Percentiles rank a stretch among this genome's conserved stretches.
Conservation (phyloP, 2,329 filamentous ascomycete species). For the Ophiostoma tasmaniense region DNA sequence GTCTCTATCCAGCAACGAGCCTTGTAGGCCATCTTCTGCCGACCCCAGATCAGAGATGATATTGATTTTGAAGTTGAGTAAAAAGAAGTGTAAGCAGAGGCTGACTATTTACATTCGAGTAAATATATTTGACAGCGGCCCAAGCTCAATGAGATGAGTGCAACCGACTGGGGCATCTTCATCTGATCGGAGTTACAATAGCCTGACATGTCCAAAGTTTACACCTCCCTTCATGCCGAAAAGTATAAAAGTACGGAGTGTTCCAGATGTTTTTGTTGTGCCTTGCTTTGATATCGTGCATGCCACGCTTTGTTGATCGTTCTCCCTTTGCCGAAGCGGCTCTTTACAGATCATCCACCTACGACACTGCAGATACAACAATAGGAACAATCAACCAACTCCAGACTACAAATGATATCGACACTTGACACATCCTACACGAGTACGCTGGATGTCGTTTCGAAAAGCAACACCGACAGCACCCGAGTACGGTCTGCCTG, state of each 20-base stretch:
- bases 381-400: not conserved
- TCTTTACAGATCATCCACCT: too few relatives aligned
- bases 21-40: not conserved
- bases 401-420: too few relatives aligned
- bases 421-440: not conserved
- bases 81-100: not conserved
- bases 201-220: not conserved
- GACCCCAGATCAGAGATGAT: not conserved
- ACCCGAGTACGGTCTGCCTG: not conserved
- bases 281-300: not conserved
- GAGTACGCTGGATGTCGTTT: not conserved
- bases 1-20: not conserved
- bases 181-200: not conserved
- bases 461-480: not conserved
- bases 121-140: not conserved
- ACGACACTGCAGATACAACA: not conserved
- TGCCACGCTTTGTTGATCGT: not conserved
- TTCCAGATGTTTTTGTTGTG: not conserved
- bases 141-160: not conserved
- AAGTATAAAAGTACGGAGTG: not conserved
- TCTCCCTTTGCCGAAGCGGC: not conserved
- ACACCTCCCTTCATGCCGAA: not conserved
- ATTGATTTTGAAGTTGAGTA: too few relatives aligned
- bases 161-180: not conserved
- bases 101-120: not conserved